phyloP scores from a whole-genome alignment of 2,329 filamentous ascomycete species.

The Geosmithia flava region DNA sequence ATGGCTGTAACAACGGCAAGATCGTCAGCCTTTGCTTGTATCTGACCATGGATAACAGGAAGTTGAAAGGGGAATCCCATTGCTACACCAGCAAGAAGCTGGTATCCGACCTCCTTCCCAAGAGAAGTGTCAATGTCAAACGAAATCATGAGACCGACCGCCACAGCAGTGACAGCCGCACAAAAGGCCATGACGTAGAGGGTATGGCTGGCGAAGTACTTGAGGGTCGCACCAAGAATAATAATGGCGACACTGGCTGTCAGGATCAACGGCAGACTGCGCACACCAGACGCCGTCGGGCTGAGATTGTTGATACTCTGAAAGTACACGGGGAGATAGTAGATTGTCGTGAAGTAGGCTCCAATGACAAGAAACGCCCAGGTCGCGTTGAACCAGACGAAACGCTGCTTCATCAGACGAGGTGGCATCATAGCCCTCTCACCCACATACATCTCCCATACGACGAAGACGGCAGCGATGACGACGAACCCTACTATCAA shows the following conservation, averaged over 20 bases:
- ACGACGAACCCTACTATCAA: slow-evolving; percentile 18
- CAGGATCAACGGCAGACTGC: slow-evolving; percentile 25
- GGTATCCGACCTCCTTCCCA: slow-evolving; percentile 39
- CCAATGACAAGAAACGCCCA: slow-evolving; percentile 21
- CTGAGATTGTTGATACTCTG: slow-evolving; percentile 19
- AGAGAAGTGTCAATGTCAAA: slow-evolving; percentile 23
- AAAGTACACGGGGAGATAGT: slow-evolving; percentile 27
- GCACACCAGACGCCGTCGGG: slow-evolving; percentile 21
- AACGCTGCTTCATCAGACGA: slow-evolving; percentile 18
- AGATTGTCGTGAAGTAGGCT: slow-evolving; percentile 12
- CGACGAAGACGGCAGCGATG: slow-evolving; percentile 16
- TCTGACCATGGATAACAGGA: slow-evolving; percentile 37
- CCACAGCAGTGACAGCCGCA: slow-evolving; percentile 26
- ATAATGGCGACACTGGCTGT: slow-evolving; percentile 28
- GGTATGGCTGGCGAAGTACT: slow-evolving; percentile 26
- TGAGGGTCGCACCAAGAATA: slow-evolving; percentile 23
- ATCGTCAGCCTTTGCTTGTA: slow-evolving; percentile 24
- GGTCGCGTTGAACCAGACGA: slow-evolving; percentile 15
- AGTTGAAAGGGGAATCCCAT: slow-evolving; percentile 33
- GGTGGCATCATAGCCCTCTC: slow-evolving; percentile 25
- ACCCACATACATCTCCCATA: slow-evolving; percentile 22
- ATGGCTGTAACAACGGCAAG: slow-evolving; percentile 33
- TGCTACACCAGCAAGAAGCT: slow-evolving; percentile 35
- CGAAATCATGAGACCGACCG: slow-evolving; percentile 28
- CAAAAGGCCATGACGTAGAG: slow-evolving; percentile 33